Conservation (phyloP, 805 yeast species). For the Wickerhamomyces chambardii region DNA sequence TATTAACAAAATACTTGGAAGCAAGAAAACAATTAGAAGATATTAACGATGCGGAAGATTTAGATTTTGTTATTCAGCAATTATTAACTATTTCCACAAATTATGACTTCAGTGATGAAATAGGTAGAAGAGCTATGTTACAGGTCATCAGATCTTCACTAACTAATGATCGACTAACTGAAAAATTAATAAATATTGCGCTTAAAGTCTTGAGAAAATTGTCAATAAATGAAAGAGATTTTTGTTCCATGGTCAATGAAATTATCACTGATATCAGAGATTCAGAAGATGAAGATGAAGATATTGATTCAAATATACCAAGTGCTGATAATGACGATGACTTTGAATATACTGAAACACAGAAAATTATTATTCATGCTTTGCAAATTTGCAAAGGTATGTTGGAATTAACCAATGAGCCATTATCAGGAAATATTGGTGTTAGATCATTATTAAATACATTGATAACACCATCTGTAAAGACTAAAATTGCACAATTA, state of each 20-base stretch:
- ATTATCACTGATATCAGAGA: conserved; percentile 80
- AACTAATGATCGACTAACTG: conserved; percentile 47
- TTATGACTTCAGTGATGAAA: conserved; percentile 84
- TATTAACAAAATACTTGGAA: conserved; percentile 46
- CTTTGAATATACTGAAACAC: conserved; percentile 18
- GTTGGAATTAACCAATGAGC: conserved; percentile 57
- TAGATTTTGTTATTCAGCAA: conserved; percentile 72
- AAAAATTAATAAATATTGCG: conserved; percentile 41
- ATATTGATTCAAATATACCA: conserved; percentile 12
- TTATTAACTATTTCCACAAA: conserved; percentile 54
- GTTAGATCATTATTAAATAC: conserved; percentile 64
- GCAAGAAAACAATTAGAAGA: conserved; percentile 25
- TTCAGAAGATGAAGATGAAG: conserved; percentile 23
- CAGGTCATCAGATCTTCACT: conserved; percentile 49
- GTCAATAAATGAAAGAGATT: conserved; percentile 76
- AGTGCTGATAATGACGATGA: conserved; percentile 14
- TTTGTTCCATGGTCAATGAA: conserved; percentile 78
- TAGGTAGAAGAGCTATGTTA: conserved; percentile 76
- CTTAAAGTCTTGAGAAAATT: conserved; percentile 59
- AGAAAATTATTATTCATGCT: conserved; percentile 48
- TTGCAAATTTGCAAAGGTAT: conserved; percentile 60
- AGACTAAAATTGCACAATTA: conserved; percentile 42
- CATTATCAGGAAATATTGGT: conserved; percentile 55
- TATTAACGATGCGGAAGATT: conserved; percentile 39
- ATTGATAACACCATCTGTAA: conserved; percentile 73